phyloP scores from a whole-genome alignment of 345 rosid species.

The Gossypium sturtianum region DNA sequence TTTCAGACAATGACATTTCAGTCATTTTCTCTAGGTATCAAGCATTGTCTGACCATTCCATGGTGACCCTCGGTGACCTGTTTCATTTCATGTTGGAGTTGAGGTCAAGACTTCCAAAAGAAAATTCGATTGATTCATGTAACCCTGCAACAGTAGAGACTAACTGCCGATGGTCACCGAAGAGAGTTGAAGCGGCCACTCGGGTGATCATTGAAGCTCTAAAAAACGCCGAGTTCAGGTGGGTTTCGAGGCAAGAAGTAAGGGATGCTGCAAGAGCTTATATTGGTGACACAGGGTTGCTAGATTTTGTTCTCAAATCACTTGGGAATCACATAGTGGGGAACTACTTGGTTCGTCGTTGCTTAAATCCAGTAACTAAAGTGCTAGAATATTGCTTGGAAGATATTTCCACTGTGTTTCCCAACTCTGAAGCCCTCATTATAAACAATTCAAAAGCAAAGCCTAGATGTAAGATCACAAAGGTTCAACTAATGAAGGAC shows the following conservation, averaged over 20 bases:
- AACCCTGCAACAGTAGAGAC: constrained; percentile 38
- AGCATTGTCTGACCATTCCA: constrained; percentile 46
- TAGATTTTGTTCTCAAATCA: constrained; percentile 83
- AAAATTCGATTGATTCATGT: constrained; percentile 30
- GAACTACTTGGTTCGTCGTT: constrained; percentile 74
- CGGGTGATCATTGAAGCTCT: constrained; percentile 73
- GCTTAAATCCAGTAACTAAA: constrained; percentile 88
- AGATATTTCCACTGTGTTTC: constrained; percentile 48
- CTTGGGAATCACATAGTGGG: constrained; percentile 90
- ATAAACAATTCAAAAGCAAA: constrained; percentile 35
- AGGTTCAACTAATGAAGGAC: constrained; percentile 66
- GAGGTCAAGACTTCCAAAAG: constrained; percentile 48
- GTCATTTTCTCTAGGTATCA: constrained; percentile 70
- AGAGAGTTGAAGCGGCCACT: constrained; percentile 82
- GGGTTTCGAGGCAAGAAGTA: constrained; percentile 92
- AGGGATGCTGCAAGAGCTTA: constrained; percentile 84
- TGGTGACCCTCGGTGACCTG: constrained; percentile 62
- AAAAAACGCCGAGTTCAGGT: constrained; percentile 49
- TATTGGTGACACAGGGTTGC: constrained; percentile 87
- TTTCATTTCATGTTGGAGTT: constrained; percentile 70
- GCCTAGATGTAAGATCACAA: constrained; percentile 44
- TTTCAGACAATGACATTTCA: constrained; percentile 39
- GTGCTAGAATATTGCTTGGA: constrained; percentile 83
- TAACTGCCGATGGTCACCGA: constrained; percentile 78
- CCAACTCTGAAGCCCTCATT: constrained; percentile 28